These are phyloP conservation scores for Spizellomyces sp. DNA, from an alignment of 192 early-diverging fungal species.

Conservation along the genomic window DNA sequence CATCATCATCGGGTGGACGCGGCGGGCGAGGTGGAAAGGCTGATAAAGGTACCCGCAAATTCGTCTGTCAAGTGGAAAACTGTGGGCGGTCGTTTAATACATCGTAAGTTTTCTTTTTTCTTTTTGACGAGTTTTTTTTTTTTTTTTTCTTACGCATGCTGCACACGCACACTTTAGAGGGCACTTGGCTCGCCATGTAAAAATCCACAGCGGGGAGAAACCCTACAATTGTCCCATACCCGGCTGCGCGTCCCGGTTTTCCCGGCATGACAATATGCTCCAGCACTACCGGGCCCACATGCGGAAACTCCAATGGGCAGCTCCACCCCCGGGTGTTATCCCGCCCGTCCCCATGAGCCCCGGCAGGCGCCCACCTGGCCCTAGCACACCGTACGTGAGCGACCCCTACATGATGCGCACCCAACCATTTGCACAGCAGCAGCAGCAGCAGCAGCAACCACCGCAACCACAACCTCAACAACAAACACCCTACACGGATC, in stretches of 20 bases:
- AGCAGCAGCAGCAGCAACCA: background rate
- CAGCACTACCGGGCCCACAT: conserved; percentile 35
- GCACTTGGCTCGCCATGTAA: conserved; percentile 35
- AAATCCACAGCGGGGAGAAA: conserved; percentile 33
- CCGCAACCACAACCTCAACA: background rate
- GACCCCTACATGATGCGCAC: background rate
- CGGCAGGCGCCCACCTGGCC: background rate
- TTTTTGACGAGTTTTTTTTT: too few relatives aligned
- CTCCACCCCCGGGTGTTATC: conserved; percentile 1
- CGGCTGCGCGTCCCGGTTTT: conserved; percentile 30
- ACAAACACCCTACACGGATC: background rate
- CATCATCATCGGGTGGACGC: too few relatives aligned
- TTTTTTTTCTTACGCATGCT: too few relatives aligned
- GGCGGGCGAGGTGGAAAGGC: background rate
- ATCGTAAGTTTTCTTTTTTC: background rate
- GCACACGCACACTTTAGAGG: conserved; percentile 16
- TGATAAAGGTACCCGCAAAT: conserved; percentile 4
- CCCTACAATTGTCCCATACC: conserved; percentile 36
- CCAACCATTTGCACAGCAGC: background rate
- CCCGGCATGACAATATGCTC: conserved; percentile 44
- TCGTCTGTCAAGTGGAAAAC: background rate
- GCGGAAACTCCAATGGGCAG: conserved; percentile 21
- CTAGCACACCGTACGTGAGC: background rate
- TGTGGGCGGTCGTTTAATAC: conserved; percentile 1
- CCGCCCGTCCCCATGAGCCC: background rate